These are phyloP conservation scores for Candida yuanshanica DNA, from an alignment of 805 yeast species.

Conservation along the genomic window DNA sequence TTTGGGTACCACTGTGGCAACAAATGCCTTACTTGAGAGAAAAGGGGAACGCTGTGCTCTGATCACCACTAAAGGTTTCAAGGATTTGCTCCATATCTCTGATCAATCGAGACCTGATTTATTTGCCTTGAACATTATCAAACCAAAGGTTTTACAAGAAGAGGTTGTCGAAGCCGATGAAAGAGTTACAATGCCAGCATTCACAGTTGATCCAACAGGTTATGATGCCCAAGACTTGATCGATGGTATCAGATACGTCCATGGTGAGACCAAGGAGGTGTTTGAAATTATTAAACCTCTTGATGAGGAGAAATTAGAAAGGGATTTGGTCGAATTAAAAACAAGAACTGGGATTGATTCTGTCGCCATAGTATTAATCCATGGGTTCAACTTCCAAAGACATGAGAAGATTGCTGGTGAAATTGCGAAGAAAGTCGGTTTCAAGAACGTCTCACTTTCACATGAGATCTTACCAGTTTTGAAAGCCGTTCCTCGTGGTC, in stretches of 20 bases:
- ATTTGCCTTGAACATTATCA: conserved; percentile 43
- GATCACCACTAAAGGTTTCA: conserved; percentile 45
- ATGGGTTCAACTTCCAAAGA: conserved; percentile 31
- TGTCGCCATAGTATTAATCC: conserved; percentile 30
- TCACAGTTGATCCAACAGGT: conserved; percentile 54
- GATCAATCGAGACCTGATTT: conserved; percentile 48
- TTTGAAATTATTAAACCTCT: conserved; percentile 32
- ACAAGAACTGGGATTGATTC: conserved; percentile 25
- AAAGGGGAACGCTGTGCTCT: conserved; percentile 45
- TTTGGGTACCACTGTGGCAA: conserved; percentile 48
- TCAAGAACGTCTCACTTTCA: conserved; percentile 27
- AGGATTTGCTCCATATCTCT: conserved; percentile 45
- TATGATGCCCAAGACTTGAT: conserved; percentile 25
- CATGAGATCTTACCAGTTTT: conserved; percentile 34
- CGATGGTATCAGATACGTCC: conserved; percentile 31
- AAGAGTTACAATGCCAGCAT: conserved; percentile 58
- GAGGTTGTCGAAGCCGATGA: conserved; percentile 44
- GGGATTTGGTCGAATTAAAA: conserved; percentile 17
- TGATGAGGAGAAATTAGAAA: conserved; percentile 21
- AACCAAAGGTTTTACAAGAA: conserved; percentile 40
- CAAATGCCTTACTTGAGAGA: conserved; percentile 47
- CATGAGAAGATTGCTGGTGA: conserved; percentile 32
- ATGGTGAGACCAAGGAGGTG: conserved; percentile 35
- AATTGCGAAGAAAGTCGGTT: conserved; percentile 30
- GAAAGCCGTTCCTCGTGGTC: conserved; percentile 35